These are phyloP conservation scores for Heterobasidion irregulare DNA, from an alignment of 1,284 basidiomycete species.

Conservation along the genomic window DNA sequence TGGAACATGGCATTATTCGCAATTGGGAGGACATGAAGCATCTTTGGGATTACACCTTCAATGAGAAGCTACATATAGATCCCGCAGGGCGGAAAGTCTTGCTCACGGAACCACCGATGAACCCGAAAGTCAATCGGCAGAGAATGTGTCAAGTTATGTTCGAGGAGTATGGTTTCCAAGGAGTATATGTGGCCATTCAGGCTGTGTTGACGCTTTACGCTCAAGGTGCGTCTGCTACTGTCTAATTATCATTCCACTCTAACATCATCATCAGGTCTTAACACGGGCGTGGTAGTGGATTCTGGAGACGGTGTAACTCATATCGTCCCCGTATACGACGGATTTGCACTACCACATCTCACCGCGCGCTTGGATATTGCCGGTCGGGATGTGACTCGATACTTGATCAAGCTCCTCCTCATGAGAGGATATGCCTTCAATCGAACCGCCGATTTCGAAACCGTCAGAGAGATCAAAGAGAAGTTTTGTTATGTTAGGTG, in stretches of 20 bases:
- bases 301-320: slow-evolving; percentile 99
- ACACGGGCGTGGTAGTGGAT: slow-evolving; percentile 97
- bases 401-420: slow-evolving; percentile 95
- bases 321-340: slow-evolving; percentile 97
- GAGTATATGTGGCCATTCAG: slow-evolving; percentile 97
- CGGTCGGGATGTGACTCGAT: slow-evolving; percentile 95
- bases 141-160: slow-evolving; percentile 99
- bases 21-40: slow-evolving; percentile 99
- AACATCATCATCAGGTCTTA: slow-evolving; percentile 19
- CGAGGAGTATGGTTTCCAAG: slow-evolving; percentile 95
- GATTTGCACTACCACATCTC: slow-evolving; percentile 91
- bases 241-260: neutral
- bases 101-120: slow-evolving; percentile 99
- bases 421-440: slow-evolving; percentile 99
- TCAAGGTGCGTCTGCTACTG: slow-evolving; percentile 54
- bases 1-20: slow-evolving; percentile 98
- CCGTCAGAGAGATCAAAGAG: slow-evolving; percentile 98
- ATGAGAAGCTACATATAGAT: slow-evolving; percentile 90
- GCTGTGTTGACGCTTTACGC: slow-evolving; percentile 97
- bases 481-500: slow-evolving; percentile 95
- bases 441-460: slow-evolving; percentile 98
- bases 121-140: slow-evolving; percentile 89
- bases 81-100: slow-evolving; percentile 86
- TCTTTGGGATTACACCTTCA: slow-evolving; percentile 98
- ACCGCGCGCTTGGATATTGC: slow-evolving; percentile 95